Conservation (phyloP, 2,329 filamentous ascomycete species). For the Diaporthe destruens region DNA sequence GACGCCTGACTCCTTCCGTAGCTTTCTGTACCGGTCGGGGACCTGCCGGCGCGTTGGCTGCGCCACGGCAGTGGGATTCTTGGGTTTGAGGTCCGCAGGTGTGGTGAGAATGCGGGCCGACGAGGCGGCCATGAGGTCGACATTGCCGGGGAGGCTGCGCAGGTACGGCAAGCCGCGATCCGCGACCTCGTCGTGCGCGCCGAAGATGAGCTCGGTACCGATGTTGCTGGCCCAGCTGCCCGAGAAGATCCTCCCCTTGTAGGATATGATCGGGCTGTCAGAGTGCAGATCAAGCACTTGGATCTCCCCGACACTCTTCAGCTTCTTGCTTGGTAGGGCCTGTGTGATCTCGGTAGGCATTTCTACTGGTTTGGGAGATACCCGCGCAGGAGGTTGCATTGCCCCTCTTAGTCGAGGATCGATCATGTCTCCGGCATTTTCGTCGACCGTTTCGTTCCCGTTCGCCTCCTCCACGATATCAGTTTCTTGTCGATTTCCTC, state of each 20-base stretch:
- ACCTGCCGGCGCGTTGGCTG: conserved; percentile 52
- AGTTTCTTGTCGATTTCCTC: conserved; percentile 38
- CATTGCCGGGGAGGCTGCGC: conserved; percentile 66
- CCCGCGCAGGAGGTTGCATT: conserved; percentile 26
- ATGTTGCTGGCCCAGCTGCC: conserved; percentile 86
- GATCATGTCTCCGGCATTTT: conserved; percentile 36
- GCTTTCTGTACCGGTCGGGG: conserved; percentile 42
- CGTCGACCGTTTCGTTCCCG: conserved; percentile 23
- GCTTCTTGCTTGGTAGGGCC: conserved; percentile 21
- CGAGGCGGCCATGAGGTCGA: conserved; percentile 80
- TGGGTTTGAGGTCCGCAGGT: conserved; percentile 70
- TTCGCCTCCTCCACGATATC: conserved; percentile 31
- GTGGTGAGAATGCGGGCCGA: conserved; percentile 77
- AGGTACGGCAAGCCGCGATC: conserved; percentile 58
- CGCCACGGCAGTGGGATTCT: conserved; percentile 46
- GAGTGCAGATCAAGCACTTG: conserved; percentile 89
- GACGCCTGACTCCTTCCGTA: conserved; percentile 58
- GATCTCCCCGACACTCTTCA: conserved; percentile 58
- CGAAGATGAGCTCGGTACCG: conserved; percentile 86
- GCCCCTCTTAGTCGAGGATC: conserved; percentile 33
- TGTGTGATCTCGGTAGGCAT: conserved; percentile 1
- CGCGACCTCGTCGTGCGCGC: conserved; percentile 56
- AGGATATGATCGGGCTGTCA: conserved; percentile 80
- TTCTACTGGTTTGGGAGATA: conserved; percentile 35
- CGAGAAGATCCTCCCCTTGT: conserved; percentile 81